phyloP scores from a whole-genome alignment of 2,329 filamentous ascomycete genomes.

The Fusarium marasasianum region DNA sequence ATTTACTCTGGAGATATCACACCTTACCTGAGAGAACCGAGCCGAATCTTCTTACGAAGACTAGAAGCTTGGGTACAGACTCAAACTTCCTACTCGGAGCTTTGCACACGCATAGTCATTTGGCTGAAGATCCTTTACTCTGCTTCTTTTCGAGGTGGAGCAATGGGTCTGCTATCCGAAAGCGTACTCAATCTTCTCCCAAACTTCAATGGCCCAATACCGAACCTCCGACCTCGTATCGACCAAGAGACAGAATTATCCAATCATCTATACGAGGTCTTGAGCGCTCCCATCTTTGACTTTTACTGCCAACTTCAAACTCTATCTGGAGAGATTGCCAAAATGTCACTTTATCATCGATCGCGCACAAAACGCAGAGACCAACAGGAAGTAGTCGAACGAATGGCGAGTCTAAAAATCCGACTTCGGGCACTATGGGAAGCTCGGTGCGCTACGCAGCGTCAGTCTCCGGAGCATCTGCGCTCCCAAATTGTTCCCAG shows the following conservation, averaged over 20 bases:
- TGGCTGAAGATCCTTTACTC: neutral
- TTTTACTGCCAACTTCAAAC: neutral
- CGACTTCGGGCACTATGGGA: neutral
- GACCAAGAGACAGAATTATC: neutral
- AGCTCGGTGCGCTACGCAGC: neutral
- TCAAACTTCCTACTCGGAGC: neutral
- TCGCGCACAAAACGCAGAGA: neutral
- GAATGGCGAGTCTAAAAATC: neutral
- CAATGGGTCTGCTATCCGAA: neutral
- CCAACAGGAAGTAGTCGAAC: neutral
- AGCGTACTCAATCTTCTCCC: neutral
- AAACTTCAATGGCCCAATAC: neutral
- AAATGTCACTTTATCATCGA: neutral
- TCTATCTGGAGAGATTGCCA: neutral
- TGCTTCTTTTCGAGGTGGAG: neutral
- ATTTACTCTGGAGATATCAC: neutral
- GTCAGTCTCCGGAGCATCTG: neutral
- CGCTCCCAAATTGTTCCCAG: neutral
- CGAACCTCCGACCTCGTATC: neutral
- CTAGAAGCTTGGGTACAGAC: neutral
- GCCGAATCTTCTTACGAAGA: neutral
- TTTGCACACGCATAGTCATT: neutral
- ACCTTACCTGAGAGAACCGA: neutral
- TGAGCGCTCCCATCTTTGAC: neutral
- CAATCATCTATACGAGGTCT: neutral